Evolutionary conservation across 2,329 filamentous ascomycete species (phyloP).

Genomic region (Fusarium sp.): DNA sequence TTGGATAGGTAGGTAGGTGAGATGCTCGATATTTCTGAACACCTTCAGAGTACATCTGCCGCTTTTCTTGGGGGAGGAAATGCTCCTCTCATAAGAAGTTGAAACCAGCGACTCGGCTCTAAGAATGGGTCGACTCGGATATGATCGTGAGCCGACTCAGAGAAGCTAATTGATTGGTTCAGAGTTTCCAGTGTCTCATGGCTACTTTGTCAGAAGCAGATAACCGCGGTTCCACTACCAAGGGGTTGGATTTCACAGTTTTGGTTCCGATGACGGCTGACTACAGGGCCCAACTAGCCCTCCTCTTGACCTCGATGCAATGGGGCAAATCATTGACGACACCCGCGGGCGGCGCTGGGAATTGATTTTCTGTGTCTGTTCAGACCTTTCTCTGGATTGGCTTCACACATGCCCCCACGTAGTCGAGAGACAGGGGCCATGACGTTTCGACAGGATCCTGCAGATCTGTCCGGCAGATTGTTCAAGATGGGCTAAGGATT

Average conservation of each 20-base stretch:
- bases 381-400: constrained; percentile 16
- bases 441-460: constrained; percentile 32
- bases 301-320: constrained; percentile 18
- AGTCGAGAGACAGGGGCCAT: constrained; percentile 29
- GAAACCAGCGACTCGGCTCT: constrained; percentile 19
- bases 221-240: constrained; percentile 7
- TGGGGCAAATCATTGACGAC: constrained; percentile 33
- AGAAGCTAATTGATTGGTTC: constrained; percentile 25
- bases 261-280: neutral
- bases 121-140: constrained; percentile 28
- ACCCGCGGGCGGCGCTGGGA: constrained; percentile 12
- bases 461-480: constrained; percentile 38
- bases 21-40: neutral
- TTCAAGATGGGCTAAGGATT: constrained; percentile 10
- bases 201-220: constrained; percentile 14
- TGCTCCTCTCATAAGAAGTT: neutral
- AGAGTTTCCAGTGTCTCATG: constrained; percentile 14
- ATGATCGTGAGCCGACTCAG: constrained; percentile 18
- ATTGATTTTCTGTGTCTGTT: constrained; percentile 21
- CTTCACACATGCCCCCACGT: constrained; percentile 25
- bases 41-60: neutral
- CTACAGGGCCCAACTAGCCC: neutral
- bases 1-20: too few species aligned
- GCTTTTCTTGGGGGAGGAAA: constrained; percentile 1
- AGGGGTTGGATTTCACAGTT: neutral